Base-by-base conservation (phyloP, 345 rosid species). In the Ceriops tagal region DNA sequence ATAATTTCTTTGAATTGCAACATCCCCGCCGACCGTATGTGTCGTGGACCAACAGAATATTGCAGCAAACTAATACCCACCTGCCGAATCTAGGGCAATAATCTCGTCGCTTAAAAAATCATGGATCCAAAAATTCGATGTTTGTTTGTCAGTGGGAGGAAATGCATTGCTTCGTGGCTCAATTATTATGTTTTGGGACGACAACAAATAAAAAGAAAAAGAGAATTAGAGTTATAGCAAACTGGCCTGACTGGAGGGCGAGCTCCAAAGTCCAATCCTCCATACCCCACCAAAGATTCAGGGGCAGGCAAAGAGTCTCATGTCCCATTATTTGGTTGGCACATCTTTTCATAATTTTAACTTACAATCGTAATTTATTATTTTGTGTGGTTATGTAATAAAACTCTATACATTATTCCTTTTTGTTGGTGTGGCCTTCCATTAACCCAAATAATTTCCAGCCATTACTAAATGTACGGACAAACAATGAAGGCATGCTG, bases 211-310 rank as follows among this genome's bases (percentile, higher is more conserved):
- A 24, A 57, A 57, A 1, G 35, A 22, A 35, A 11, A 2, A 13
- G 19, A 34, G 37, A 34, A 6, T 7, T 8, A 53, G 22, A 20
- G 56, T 53, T n/a, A 6, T 6, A 20, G 9, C 56, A 20, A 53
- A 34, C 68, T 22, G 4, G 63, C 27, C 65, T 57, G 57, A 64
- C 51, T 46, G 55, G 47, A 72, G 71, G 66, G 64, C 35, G 73
- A 69, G 65, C 57, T 53, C 24, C 37, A 34, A 34, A 34, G 37
- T 34, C 37, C n/a, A 53, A 22, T 43, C 16, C 60, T 60, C 26
- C 27, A 10, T 65, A 6, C 52, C 77, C 84, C 69, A 71, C 81
- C 63, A 20, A 34, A 35, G 76, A 66, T 69, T 71, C 64, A 9
- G 69, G 67, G 53, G 68, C 22, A 28, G 39, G 31, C 18, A n/a